Evolutionary conservation across 2,329 filamentous ascomycete species (phyloP), one percentile per base, ranked within the genome.

Genomic region (Xylariaceae sp.): DNA sequence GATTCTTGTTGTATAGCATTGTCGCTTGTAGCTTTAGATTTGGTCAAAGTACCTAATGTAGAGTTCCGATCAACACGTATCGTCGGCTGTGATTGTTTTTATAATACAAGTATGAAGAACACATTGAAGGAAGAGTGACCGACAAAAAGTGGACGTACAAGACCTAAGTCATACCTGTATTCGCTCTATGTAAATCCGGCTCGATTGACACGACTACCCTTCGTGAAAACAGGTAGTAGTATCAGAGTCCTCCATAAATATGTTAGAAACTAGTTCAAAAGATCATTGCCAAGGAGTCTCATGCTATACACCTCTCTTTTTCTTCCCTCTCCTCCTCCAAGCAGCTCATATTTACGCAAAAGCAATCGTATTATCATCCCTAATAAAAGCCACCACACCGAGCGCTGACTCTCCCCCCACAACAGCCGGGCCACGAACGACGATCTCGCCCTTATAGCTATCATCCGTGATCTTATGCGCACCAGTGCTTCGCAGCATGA

Each of bases 371-470:
- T 88, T 82, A 66, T 95, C 89, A 40, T 84, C 76, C 42, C 81
- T 75, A 59, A 94, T 82, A 48, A 70, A 81, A 35, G 81, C 89
- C 43, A 77, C 69, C 11, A 86, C 75, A 5, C 85, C 83, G 27
- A 92, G 67, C 6, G 75, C 74, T 1, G 80, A 79, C 67, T 87
- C 82, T 6, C 61, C 63, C 5, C 84, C 86, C 45, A 82, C 81
- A 12, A 95, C 89, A 40, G 83, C 82, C 11, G 89, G 87, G 1
- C 90, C 90, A 32, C 76, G 76, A 3, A 86, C 86, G 35, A 85
- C 72, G 58, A 95, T 82, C 81, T 86, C 78, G 65, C 87, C 87
- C 54, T 78, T 70, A 39, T 76, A 74, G 53, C 71, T 72, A 10
- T 82, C 76, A 55, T 89, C 85, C 0, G 80, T 83, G 2, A 84